Percentiles rank a stretch among this genome's conserved stretches.
Evolutionary conservation across 805 yeast genomes (phyloP).

Genomic region (Yarrowia sp.): DNA sequence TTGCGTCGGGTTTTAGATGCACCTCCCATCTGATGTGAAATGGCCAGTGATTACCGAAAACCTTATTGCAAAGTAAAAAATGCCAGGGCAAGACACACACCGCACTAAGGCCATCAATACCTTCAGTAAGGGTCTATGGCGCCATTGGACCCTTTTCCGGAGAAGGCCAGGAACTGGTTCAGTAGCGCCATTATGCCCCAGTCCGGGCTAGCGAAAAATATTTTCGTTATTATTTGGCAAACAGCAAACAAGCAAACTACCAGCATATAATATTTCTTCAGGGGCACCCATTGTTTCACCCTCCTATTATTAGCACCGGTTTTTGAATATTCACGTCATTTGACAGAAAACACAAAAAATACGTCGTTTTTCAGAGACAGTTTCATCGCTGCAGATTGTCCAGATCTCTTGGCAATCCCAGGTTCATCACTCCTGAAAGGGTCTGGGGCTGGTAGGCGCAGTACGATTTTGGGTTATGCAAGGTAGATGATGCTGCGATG

Average conservation of each 20-base stretch:
- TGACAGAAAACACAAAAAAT: no score
- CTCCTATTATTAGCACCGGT: neutral
- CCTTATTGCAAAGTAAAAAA: neutral
- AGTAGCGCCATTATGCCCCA: no score
- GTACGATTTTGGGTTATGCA: no score
- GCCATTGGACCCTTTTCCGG: no score
- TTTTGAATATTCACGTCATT: neutral
- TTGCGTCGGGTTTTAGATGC: neutral
- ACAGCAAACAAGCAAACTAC: no score
- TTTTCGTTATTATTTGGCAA: no score
- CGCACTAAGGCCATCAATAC: neutral
- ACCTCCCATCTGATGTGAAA: neutral
- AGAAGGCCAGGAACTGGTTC: no score
- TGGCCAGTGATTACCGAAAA: neutral
- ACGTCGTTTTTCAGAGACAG: neutral
- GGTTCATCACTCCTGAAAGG: neutral
- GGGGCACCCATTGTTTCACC: no score
- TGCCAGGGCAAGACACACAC: neutral
- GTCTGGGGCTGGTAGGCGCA: no score
- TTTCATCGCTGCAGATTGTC: neutral
- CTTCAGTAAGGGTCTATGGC: no score
- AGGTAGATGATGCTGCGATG: neutral
- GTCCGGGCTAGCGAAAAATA: no score
- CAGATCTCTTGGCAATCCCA: neutral
- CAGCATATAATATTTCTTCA: no score